Evolutionary conservation across 192 early-diverging fungal genomes (phyloP).

Genomic region (Phlyctochytrium bullatum): DNA sequence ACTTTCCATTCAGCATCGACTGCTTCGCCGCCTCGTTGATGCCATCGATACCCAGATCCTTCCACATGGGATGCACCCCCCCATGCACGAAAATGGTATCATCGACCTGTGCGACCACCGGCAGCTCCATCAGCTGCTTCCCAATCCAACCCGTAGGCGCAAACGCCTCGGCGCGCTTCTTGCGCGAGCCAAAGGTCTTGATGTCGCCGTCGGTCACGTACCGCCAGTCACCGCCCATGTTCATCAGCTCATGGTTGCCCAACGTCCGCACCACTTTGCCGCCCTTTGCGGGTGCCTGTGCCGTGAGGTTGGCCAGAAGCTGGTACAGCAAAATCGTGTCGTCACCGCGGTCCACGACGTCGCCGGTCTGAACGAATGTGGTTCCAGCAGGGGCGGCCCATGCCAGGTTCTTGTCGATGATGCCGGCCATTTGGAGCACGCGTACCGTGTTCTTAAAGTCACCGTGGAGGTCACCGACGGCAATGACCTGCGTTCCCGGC

Average conservation of each 20-base stretch:
- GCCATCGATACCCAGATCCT: conserved; percentile 42
- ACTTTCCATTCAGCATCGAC: conserved; percentile 17
- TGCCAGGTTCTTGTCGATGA: conserved; percentile 55
- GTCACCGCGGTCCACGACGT: conserved; percentile 71
- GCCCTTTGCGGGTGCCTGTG: conserved; percentile 53
- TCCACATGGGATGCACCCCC: conserved; percentile 44
- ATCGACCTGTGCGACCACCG: conserved; percentile 45
- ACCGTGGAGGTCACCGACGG: conserved; percentile 69
- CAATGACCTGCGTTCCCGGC: no score
- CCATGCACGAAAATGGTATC: conserved; percentile 64
- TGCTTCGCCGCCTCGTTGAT: conserved; percentile 45
- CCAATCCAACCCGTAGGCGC: conserved; percentile 54
- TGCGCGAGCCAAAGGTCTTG: conserved; percentile 50
- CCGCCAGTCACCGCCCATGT: conserved; percentile 54
- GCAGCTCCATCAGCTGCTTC: conserved; percentile 31
- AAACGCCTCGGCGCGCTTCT: conserved; percentile 45
- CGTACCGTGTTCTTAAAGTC: conserved; percentile 51
- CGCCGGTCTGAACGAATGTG: conserved; percentile 71
- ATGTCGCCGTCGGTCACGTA: conserved; percentile 57
- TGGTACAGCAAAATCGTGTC: conserved; percentile 70
- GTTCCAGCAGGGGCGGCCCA: conserved; percentile 57
- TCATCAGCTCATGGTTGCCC: conserved; percentile 66
- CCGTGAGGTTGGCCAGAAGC: conserved; percentile 52
- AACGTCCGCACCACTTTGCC: conserved; percentile 49
- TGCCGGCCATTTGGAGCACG: conserved; percentile 57